Evolutionary conservation across 2,329 filamentous ascomycete genomes (phyloP).

Genomic region (Penicillium fuscoglaucum): DNA sequence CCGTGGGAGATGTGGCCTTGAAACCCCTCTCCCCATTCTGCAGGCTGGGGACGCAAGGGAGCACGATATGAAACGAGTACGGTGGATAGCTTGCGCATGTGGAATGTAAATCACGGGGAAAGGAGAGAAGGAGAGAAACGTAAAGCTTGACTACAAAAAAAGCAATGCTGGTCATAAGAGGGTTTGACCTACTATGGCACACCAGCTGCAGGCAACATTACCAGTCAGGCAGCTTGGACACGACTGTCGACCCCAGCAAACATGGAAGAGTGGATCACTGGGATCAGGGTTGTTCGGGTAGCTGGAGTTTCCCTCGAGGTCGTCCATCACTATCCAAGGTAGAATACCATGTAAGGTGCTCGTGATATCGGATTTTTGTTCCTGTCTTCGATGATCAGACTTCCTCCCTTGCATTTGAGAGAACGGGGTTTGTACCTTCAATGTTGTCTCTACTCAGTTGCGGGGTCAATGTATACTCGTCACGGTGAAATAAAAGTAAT

Average conservation of each 20-base stretch:
- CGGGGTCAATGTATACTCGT: constrained; percentile 3
- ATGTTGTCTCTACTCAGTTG: background rate
- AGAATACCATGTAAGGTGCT: constrained; percentile 10
- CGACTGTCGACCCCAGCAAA: constrained; percentile 41
- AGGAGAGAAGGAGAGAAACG: background rate
- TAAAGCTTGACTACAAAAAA: background rate
- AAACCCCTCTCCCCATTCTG: constrained; percentile 8
- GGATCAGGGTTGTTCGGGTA: constrained; percentile 9
- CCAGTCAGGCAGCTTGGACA: constrained; percentile 37
- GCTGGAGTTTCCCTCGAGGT: constrained; percentile 2
- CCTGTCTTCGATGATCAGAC: background rate
- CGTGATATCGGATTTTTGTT: background rate
- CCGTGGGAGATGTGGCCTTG: background rate
- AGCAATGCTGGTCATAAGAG: background rate
- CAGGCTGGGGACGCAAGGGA: constrained; percentile 9
- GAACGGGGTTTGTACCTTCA: background rate
- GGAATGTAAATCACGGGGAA: background rate
- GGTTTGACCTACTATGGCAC: constrained; percentile 35
- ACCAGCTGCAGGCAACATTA: constrained; percentile 40
- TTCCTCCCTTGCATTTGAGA: constrained; percentile 3
- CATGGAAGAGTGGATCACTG: constrained; percentile 31
- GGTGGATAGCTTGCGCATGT: background rate
- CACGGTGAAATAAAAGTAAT: background rate
- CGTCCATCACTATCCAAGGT: background rate
- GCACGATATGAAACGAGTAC: background rate